Percentiles rank a stretch among this genome's conserved stretches.
phyloP scores from a whole-genome alignment of 2,329 filamentous ascomycete genomes.

The Westerdykella ornata region DNA sequence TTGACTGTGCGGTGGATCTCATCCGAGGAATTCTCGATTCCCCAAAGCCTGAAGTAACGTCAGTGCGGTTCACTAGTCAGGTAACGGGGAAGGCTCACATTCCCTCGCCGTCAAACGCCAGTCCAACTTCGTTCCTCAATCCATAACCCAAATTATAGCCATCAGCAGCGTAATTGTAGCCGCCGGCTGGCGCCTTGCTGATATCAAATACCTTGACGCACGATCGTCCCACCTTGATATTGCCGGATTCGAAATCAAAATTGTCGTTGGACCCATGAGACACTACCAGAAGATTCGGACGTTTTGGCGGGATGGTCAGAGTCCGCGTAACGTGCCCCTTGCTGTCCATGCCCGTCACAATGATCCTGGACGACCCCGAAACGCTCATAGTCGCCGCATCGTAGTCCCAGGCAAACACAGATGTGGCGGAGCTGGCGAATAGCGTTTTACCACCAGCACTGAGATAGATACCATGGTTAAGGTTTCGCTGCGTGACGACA shows the following conservation, averaged over 20 bases:
- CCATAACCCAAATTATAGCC: constrained; percentile 55
- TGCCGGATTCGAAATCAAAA: constrained; percentile 49
- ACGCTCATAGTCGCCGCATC: constrained; percentile 17
- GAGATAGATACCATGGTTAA: constrained; percentile 27
- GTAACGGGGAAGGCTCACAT: constrained; percentile 11
- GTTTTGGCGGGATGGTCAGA: constrained; percentile 17
- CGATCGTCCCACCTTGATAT: constrained; percentile 50
- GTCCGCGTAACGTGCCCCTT: constrained; percentile 25
- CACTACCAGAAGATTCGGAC: constrained; percentile 51
- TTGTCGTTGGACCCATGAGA: constrained; percentile 59
- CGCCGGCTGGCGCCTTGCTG: constrained; percentile 20
- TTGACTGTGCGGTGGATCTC: constrained; percentile 50
- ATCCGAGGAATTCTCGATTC: constrained; percentile 64
- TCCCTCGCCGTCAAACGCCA: constrained; percentile 54
- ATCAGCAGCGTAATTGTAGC: constrained; percentile 44
- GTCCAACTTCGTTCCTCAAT: constrained; percentile 61
- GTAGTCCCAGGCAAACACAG: constrained; percentile 23
- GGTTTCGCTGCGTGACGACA: constrained; percentile 18
- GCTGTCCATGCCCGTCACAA: constrained; percentile 24
- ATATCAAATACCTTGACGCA: constrained; percentile 57
- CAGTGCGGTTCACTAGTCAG: background rate
- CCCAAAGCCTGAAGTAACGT: constrained; percentile 35
- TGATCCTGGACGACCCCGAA: constrained; percentile 23
- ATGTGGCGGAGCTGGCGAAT: constrained; percentile 25
- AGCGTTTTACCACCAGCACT: constrained; percentile 26